A percentile compares a stretch with the other conserved stretches of the same genome.
phyloP scores from a whole-genome alignment of 208 protist species.

The Naegleria lovaniensis region DNA sequence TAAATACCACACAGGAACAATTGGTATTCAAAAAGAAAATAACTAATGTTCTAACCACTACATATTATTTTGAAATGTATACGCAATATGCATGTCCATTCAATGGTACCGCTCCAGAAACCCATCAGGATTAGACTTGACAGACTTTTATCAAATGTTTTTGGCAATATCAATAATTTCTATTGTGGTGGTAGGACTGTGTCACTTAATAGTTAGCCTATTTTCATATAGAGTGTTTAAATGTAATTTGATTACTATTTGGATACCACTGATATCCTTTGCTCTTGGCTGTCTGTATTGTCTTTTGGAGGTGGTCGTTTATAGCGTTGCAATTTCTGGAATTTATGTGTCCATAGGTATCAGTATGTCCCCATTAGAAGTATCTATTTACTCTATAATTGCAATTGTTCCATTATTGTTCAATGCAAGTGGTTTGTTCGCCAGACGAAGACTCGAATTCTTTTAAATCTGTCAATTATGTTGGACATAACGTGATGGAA shows the following conservation, averaged over 20 bases:
- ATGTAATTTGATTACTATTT: background rate
- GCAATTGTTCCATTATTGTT: background rate
- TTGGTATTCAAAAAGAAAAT: background rate
- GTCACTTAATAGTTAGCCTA: background rate
- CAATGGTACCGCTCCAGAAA: background rate
- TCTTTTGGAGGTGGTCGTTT: background rate
- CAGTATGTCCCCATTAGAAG: background rate
- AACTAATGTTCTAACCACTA: background rate
- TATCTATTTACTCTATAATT: background rate
- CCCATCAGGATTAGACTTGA: background rate
- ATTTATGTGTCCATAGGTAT: background rate
- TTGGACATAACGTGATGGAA: too few relatives aligned
- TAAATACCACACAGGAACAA: background rate
- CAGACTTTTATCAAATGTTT: background rate
- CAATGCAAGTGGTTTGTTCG: background rate
- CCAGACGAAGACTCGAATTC: background rate
- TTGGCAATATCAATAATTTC: background rate
- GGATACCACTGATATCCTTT: background rate
- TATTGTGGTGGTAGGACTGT: background rate
- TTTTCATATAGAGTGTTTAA: background rate
- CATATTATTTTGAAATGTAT: constrained; percentile 9
- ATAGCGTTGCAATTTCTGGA: background rate
- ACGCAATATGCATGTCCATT: background rate
- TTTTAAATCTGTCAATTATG: background rate
- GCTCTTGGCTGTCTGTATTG: background rate